Base-by-base conservation (phyloP, 331 rosid genomes). In the Quercus phellos region DNA sequence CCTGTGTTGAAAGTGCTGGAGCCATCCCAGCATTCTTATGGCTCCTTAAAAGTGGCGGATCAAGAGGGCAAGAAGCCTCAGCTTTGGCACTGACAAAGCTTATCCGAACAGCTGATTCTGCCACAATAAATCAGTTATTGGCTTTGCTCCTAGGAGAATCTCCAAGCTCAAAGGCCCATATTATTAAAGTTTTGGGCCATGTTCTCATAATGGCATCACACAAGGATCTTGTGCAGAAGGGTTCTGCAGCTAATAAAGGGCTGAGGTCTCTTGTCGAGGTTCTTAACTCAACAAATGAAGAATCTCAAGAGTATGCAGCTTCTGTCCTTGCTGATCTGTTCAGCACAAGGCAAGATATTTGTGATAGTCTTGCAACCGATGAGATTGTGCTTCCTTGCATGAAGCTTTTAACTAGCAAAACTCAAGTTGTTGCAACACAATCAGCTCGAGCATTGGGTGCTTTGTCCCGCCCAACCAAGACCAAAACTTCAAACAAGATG, bases 1-100 rank as follows among this genome's bases (percentile, higher is more conserved):
- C 92, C 73, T 94, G 99, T 87, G 97, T 94, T 78, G 97, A 94
- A 87, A 92, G 97, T 80, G 98, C 98, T 42, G 98, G 98, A 74
- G 98, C 98, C 16, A 85, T 92, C 80, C 96, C 94, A 0, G 88
- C 99, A 76, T 91, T 94, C 81, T 81, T 94, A 76, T 94, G 96
- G 95, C 97, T 94, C 83, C 85, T 94, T 24, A 94, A 87, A 80
- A 89, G 91, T 88, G 98, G 97, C 75, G 93, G 94, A 72, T 78
- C 88, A 17, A 91, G 87, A 86, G 99, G 96, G 68, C 97, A 91
- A 83, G 94, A 94, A 86, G 93, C 94, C 73, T 94, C 99, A 72
- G 94, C 98, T 56, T 79, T 82, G 94, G 99, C 98, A 29, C 97
- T 94, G 43, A 88, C 86, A 74, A 92, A 88, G 85, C 97, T 94